Evolutionary conservation across 441 rosid genomes (phyloP).

Genomic region (Populus hybrid): DNA sequence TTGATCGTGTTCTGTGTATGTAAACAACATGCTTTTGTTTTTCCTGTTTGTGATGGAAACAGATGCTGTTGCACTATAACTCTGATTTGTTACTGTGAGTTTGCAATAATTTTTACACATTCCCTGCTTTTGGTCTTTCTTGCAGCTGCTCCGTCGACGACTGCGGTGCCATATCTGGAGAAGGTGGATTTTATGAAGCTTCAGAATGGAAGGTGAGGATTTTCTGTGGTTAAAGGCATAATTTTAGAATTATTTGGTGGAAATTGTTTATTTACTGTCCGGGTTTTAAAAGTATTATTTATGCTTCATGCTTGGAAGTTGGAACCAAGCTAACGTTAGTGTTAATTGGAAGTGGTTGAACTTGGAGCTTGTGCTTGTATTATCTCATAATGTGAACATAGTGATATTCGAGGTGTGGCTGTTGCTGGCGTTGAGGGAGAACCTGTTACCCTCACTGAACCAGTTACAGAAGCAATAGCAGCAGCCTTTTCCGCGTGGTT

Average conservation of each 20-base stretch:
- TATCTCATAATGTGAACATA: background rate
- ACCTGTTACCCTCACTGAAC: conserved; percentile 73
- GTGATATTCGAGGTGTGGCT: conserved; percentile 97
- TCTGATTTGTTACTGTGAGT: background rate
- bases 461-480: conserved; percentile 87
- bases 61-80: background rate
- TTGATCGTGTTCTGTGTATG: background rate
- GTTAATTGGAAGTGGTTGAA: background rate
- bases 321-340: background rate
- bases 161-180: conserved; percentile 53
- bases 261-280: background rate
- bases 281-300: background rate
- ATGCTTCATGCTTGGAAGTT: background rate
- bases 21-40: background rate
- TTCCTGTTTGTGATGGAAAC: background rate
- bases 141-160: conserved; percentile 63
- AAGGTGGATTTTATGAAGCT: conserved; percentile 80
- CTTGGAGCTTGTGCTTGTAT: background rate
- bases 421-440: conserved; percentile 93
- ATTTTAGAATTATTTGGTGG: background rate
- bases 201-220: conserved; percentile 88
- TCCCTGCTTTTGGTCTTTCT: conserved; percentile 10
- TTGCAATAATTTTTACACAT: background rate
- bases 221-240: background rate
- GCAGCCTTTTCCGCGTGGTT: conserved; percentile 92